Percentiles rank a stretch among this genome's conserved stretches.
Evolutionary conservation across 2,329 filamentous ascomycete species (phyloP).

Genomic region (Colletotrichum paranaense): DNA sequence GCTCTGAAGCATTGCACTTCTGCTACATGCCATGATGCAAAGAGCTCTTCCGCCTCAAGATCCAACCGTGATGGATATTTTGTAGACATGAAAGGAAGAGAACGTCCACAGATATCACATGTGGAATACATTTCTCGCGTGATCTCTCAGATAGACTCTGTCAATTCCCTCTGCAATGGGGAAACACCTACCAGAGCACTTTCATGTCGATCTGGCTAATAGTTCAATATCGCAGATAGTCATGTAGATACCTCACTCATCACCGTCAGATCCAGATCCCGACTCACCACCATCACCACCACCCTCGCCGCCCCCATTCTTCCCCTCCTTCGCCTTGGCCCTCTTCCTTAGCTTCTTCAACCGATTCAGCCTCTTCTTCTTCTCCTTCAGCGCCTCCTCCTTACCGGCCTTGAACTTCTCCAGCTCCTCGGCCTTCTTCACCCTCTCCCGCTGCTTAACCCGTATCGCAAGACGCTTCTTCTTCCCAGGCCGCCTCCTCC

Average conservation of each 20-base stretch:
- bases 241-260: background rate
- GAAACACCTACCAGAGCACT: background rate
- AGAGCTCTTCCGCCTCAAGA: background rate
- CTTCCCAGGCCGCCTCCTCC: constrained; percentile 65
- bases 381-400: constrained; percentile 67
- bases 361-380: constrained; percentile 71
- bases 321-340: constrained; percentile 68
- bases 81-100: background rate
- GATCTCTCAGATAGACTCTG: background rate
- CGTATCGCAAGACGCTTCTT: constrained; percentile 66
- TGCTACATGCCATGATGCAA: background rate
- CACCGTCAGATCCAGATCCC: constrained; percentile 18
- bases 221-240: background rate
- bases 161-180: background rate
- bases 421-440: constrained; percentile 51
- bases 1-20: no score
- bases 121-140: background rate
- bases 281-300: constrained; percentile 1
- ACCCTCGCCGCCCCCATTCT: constrained; percentile 42
- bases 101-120: background rate
- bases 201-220: background rate
- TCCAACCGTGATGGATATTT: no score
- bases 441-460: constrained; percentile 54
- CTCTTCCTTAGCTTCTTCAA: constrained; percentile 69
- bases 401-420: constrained; percentile 57